Conservation (phyloP, 257 asterid genomes). For the Avicennia marina region DNA sequence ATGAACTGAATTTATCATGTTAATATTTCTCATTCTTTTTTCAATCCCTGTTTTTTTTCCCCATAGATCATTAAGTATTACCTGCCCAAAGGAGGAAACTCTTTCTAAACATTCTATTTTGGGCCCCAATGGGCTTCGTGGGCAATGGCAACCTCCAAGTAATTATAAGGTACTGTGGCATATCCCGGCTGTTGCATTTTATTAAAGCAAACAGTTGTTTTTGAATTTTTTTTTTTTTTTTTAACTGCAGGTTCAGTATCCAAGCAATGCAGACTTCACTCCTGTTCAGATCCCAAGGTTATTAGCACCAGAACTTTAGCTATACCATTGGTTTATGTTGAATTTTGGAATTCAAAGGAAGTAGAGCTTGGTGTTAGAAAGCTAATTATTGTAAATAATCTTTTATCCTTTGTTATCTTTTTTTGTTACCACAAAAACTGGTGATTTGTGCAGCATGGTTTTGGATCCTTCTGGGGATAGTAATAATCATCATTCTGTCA, state of each 20-base stretch:
- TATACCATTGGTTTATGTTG: conserved; percentile 3
- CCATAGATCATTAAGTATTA: conserved; percentile 51
- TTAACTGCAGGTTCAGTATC: conserved; percentile 74
- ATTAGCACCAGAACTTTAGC: conserved; percentile 17
- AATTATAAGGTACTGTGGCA: conserved; percentile 48
- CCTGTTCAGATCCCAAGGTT: conserved; percentile 62
- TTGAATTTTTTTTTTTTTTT: conserved; percentile 15
- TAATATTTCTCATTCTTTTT: conserved; percentile 12
- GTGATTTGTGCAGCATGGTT: conserved; percentile 17
- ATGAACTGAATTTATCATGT: conserved; percentile 11
- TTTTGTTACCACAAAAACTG: conserved; percentile 1
- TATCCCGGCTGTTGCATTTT: conserved; percentile 13
- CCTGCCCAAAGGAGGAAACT: conserved; percentile 83
- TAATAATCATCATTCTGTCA: conserved; percentile 43
- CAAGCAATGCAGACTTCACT: conserved; percentile 64
- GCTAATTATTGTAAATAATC: background rate
- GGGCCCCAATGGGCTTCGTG: conserved; percentile 88
- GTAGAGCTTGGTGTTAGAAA: no score
- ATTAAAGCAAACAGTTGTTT: background rate
- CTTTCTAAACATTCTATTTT: conserved; percentile 87
- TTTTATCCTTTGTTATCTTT: conserved; percentile 14
- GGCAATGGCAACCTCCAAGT: conserved; percentile 84
- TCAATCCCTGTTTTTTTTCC: conserved; percentile 13
- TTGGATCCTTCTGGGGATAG: conserved; percentile 30
- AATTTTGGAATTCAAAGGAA: background rate